Percentiles rank a stretch among this genome's conserved stretches.
Conservation (phyloP, 2,329 filamentous ascomycete species). For the Exophiala sideris region DNA sequence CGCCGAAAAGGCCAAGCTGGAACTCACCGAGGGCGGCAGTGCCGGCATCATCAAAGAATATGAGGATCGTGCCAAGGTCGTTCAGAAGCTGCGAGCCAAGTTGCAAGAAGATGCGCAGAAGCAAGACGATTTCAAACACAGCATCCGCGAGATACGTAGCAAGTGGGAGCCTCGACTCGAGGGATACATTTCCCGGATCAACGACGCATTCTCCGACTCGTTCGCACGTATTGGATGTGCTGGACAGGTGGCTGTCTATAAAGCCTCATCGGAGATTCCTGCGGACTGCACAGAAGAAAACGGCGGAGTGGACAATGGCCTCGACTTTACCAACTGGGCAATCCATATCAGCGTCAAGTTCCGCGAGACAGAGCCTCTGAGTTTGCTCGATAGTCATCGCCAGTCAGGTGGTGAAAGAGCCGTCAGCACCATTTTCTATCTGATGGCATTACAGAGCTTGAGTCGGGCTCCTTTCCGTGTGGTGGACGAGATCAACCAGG, state of each 20-base stretch:
- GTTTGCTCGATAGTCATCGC: conserved; percentile 82
- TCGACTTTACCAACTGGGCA: conserved; percentile 91
- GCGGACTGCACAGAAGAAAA: conserved; percentile 26
- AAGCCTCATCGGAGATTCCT: conserved; percentile 50
- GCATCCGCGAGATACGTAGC: conserved; percentile 64
- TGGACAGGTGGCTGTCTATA: conserved; percentile 82
- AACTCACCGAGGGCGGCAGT: conserved; percentile 66
- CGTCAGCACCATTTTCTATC: conserved; percentile 96
- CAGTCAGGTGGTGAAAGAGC: conserved; percentile 95
- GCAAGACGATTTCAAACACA: conserved; percentile 53
- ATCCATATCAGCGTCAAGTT: conserved; percentile 95
- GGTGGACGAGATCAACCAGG: conserved; percentile 99
- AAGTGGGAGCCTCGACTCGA: conserved; percentile 85
- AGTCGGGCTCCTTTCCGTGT: conserved; percentile 95
- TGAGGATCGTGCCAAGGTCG: conserved; percentile 65
- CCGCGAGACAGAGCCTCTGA: conserved; percentile 78
- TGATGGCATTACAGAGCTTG: conserved; percentile 94
- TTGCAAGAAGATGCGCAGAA: conserved; percentile 46
- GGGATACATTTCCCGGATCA: conserved; percentile 73
- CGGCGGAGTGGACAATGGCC: conserved; percentile 45
- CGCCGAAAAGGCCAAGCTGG: conserved; percentile 70
- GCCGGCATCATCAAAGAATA: conserved; percentile 73
- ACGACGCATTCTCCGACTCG: conserved; percentile 85
- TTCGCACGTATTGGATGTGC: conserved; percentile 93
- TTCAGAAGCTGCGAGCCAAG: conserved; percentile 55